Percentiles rank a stretch among this genome's conserved stretches.
Evolutionary conservation across 768 basidiomycete species (phyloP).

Genomic region (Plicaturopsis crispa): DNA sequence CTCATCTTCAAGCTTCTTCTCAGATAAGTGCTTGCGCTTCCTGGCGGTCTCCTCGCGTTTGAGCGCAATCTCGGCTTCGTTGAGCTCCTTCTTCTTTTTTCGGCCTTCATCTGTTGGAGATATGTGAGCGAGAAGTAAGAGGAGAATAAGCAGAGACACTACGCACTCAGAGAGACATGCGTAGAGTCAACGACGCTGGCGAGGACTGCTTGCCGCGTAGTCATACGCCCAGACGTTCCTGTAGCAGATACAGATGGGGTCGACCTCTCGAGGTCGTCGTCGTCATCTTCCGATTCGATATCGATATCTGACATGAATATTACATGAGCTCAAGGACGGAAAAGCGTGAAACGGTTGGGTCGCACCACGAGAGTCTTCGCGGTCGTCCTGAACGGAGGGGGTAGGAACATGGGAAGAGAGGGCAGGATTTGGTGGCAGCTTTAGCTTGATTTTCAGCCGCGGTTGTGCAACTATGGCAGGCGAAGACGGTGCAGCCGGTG

Average conservation of each 20-base stretch:
- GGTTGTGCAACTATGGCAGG: slow-evolving; percentile 24
- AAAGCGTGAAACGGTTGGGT: slow-evolving; percentile 9
- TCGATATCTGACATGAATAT: slow-evolving; percentile 23
- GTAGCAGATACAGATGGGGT: slow-evolving; percentile 1
- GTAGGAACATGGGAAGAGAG: slow-evolving; percentile 17
- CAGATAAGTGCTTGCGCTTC: slow-evolving; percentile 72
- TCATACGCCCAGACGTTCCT: slow-evolving; percentile 15
- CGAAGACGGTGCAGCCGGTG: slow-evolving; percentile 19
- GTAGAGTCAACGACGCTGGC: slow-evolving; percentile 62
- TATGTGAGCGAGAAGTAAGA: background rate
- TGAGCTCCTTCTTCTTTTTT: slow-evolving; percentile 53
- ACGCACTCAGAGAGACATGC: slow-evolving; percentile 57
- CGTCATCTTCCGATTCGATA: slow-evolving; percentile 26
- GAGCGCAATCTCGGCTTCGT: slow-evolving; percentile 65
- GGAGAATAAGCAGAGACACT: background rate
- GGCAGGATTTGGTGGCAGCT: slow-evolving; percentile 34
- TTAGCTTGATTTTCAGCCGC: slow-evolving; percentile 56
- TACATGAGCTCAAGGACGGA: background rate
- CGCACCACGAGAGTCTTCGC: slow-evolving; percentile 17
- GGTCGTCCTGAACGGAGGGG: slow-evolving; percentile 17
- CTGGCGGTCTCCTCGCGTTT: slow-evolving; percentile 75
- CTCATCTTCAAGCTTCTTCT: slow-evolving; percentile 82
- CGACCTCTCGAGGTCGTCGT: slow-evolving; percentile 4
- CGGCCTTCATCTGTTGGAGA: background rate
- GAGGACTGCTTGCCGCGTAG: slow-evolving; percentile 59